These are phyloP conservation scores for Coemansia sp. DNA, from an alignment of 192 early-diverging fungal genomes.

Conservation along the genomic window DNA sequence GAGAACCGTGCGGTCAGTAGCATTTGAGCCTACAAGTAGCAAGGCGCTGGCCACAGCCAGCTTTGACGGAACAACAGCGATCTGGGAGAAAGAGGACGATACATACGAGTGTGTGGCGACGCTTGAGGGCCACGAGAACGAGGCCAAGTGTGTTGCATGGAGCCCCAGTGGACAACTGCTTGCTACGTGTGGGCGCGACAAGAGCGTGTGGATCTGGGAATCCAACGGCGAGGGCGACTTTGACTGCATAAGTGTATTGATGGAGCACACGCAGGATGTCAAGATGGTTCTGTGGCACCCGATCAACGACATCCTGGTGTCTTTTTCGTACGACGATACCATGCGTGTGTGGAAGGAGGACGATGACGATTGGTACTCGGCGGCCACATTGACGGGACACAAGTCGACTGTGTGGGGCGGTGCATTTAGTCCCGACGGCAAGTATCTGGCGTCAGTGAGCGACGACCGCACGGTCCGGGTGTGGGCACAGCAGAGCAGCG, in stretches of 20 bases:
- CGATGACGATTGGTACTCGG: slow-evolving; percentile 95
- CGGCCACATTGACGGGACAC: slow-evolving; percentile 82
- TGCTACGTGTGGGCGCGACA: slow-evolving; percentile 94
- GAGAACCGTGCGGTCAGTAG: slow-evolving; percentile 85
- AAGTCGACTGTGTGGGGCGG: slow-evolving; percentile 91
- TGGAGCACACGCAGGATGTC: slow-evolving; percentile 96
- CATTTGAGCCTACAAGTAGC: slow-evolving; percentile 74
- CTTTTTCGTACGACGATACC: slow-evolving; percentile 92
- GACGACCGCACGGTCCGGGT: slow-evolving; percentile 84
- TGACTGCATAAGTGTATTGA: slow-evolving; percentile 90
- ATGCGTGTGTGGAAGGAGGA: slow-evolving; percentile 93
- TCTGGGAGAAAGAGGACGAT: slow-evolving; percentile 80
- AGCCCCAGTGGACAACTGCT: slow-evolving; percentile 75
- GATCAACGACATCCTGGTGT: slow-evolving; percentile 75
- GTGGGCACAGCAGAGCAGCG: slow-evolving; percentile 61
- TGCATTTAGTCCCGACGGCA: slow-evolving; percentile 77
- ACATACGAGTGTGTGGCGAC: slow-evolving; percentile 89
- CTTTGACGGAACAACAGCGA: slow-evolving; percentile 90
- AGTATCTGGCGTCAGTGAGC: slow-evolving; percentile 72
- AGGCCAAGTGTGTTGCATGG: slow-evolving; percentile 93
- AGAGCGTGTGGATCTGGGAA: slow-evolving; percentile 99
- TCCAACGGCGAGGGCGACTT: slow-evolving; percentile 81
- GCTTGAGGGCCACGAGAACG: slow-evolving; percentile 97
- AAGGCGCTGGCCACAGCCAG: slow-evolving; percentile 78
- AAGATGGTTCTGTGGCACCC: slow-evolving; percentile 96